A percentile compares a stretch with the other conserved stretches of the same genome.
Conservation (phyloP, 805 yeast genomes). For the Candida oleophila region DNA sequence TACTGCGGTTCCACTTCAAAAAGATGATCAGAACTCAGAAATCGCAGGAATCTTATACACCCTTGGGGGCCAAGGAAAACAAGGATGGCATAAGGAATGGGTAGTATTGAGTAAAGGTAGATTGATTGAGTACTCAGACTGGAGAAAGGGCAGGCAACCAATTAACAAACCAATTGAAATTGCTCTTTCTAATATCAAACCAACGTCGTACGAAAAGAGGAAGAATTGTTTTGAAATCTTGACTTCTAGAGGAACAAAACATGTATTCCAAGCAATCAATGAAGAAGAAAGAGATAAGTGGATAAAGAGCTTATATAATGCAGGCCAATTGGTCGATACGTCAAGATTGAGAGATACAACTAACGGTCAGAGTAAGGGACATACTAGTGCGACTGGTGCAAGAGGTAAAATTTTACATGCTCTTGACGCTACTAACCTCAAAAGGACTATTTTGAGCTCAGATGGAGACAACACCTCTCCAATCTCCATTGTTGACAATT, state of each 20-base stretch:
- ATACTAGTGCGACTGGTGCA: too few species aligned
- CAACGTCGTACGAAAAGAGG: slow-evolving; percentile 45
- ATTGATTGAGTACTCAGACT: slow-evolving; percentile 70
- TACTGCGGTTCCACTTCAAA: neutral
- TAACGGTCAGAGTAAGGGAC: neutral
- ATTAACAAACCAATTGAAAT: slow-evolving; percentile 70
- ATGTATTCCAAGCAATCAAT: slow-evolving; percentile 71
- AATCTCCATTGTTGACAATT: slow-evolving; percentile 27
- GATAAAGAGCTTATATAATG: slow-evolving; percentile 62
- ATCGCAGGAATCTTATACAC: slow-evolving; percentile 54
- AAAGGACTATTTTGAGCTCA: neutral
- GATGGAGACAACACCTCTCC: slow-evolving; percentile 25
- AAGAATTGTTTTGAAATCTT: slow-evolving; percentile 71
- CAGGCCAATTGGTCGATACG: slow-evolving; percentile 46
- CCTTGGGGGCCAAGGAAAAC: slow-evolving; percentile 58
- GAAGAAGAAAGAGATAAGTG: slow-evolving; percentile 68
- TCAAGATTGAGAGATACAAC: slow-evolving; percentile 14
- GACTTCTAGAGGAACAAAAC: slow-evolving; percentile 63
- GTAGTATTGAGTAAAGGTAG: slow-evolving; percentile 70
- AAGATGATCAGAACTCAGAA: slow-evolving; percentile 27
- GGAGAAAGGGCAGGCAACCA: slow-evolving; percentile 67
- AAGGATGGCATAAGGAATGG: slow-evolving; percentile 90
- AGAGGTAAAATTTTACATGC: neutral
- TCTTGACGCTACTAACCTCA: neutral
- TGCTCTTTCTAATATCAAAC: slow-evolving; percentile 63